A percentile compares a stretch with the other conserved stretches of the same genome.
phyloP scores from a whole-genome alignment of 2,329 filamentous ascomycete genomes.

The Karstenula rhodostoma region DNA sequence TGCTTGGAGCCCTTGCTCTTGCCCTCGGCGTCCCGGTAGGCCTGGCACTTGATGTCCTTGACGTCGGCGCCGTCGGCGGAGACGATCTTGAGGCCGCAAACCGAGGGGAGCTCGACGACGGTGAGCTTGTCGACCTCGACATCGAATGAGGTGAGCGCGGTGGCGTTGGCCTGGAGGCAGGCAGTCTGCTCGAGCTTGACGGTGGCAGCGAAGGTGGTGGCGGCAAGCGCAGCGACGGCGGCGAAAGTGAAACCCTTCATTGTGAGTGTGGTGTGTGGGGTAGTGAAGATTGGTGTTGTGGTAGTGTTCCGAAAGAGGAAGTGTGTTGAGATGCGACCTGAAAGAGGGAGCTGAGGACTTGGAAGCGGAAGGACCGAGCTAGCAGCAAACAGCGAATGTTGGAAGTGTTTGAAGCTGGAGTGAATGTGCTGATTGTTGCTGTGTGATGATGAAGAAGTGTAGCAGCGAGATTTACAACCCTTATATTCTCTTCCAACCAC shows the following conservation, averaged over 20 bases:
- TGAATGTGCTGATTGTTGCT: constrained; percentile 3
- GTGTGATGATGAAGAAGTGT: background rate
- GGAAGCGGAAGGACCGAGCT: background rate
- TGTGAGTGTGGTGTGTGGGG: constrained; percentile 18
- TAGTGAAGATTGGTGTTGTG: background rate
- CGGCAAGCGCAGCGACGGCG: constrained; percentile 20
- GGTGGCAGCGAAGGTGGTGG: constrained; percentile 23
- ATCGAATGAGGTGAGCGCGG: constrained; percentile 23
- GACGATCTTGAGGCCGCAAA: constrained; percentile 37
- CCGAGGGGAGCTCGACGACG: constrained; percentile 23
- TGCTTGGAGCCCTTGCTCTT: constrained; percentile 25
- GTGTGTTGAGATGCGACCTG: background rate
- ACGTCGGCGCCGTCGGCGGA: constrained; percentile 26
- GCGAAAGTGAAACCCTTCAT: constrained; percentile 29
- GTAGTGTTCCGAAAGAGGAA: constrained; percentile 9
- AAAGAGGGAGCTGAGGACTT: constrained; percentile 1
- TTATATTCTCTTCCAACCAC: constrained; percentile 14
- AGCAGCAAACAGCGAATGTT: constrained; percentile 11
- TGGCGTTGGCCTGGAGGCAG: constrained; percentile 20
- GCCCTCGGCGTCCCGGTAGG: constrained; percentile 34
- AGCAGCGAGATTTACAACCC: background rate
- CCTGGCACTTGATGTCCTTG: constrained; percentile 29
- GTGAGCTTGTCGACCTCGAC: constrained; percentile 24
- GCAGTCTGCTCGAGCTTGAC: constrained; percentile 27
- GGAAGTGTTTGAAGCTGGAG: background rate